Conservation (phyloP, 768 basidiomycete species). For the Kwoniella mangroviensis region DNA sequence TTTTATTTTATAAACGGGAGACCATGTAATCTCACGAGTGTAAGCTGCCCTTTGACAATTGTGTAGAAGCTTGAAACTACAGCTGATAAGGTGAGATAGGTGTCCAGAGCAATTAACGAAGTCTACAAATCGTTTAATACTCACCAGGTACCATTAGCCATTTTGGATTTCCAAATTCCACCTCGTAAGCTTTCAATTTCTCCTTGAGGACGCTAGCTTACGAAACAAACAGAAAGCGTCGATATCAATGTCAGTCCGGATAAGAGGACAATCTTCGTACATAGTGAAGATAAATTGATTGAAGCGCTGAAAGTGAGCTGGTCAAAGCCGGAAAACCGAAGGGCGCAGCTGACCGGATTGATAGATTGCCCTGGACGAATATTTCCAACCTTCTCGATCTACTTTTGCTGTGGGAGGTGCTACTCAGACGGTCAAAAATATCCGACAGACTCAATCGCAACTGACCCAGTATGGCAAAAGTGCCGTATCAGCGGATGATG, state of each 20-base stretch:
- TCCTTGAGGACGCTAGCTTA: too few species aligned
- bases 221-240: conserved; percentile 40
- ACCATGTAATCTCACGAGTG: conserved; percentile 80
- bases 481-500: not conserved
- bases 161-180: conserved; percentile 82
- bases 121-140: conserved; percentile 82
- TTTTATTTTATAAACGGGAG: conserved; percentile 92
- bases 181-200: conserved; percentile 10
- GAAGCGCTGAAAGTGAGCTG: conserved; percentile 71
- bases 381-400: conserved; percentile 73
- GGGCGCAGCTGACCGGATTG: not conserved
- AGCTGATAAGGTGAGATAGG: conserved; percentile 59
- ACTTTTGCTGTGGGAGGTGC: conserved; percentile 67
- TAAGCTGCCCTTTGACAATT: conserved; percentile 46
- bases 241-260: conserved; percentile 97
- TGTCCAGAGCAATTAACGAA: conserved; percentile 90
- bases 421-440: conserved; percentile 35
- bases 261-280: conserved; percentile 91
- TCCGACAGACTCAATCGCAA: conserved; percentile 21
- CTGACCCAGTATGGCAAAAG: conserved; percentile 2
- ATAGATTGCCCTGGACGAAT: conserved; percentile 69
- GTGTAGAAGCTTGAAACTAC: not conserved
- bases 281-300: conserved; percentile 81
- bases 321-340: not conserved
- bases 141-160: conserved; percentile 75